Conservation (phyloP, 78 protist species). For the Blattamonas nauphoetae region DNA sequence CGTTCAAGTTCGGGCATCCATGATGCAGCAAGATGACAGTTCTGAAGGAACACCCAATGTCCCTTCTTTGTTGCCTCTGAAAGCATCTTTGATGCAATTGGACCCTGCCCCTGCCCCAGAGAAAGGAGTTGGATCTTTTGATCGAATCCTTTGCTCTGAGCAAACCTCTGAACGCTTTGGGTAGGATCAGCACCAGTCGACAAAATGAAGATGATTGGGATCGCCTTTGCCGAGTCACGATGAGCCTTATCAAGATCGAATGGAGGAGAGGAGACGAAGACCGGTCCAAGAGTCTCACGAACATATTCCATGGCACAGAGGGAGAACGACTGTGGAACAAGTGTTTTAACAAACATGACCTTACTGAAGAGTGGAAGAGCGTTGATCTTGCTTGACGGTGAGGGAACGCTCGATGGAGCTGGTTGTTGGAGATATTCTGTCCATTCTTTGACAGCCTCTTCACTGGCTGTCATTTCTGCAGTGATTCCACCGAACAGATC, state of each 20-base stretch:
- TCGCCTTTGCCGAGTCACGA: constrained; percentile 26
- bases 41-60: constrained; percentile 52
- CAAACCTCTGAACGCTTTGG: constrained; percentile 18
- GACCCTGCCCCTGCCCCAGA: constrained; percentile 60
- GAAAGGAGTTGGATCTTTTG: constrained; percentile 5
- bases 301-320: neutral
- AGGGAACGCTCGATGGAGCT: neutral
- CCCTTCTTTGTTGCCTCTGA: constrained; percentile 27
- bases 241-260: constrained; percentile 2
- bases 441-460: neutral
- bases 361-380: neutral
- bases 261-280: constrained; percentile 11
- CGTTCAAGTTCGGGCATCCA: constrained; percentile 68
- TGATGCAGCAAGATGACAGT: constrained; percentile 70
- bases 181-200: constrained; percentile 75
- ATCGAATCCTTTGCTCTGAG: neutral
- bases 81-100: constrained; percentile 29
- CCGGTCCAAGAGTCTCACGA: neutral
- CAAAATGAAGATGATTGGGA: constrained; percentile 67
- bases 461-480: neutral
- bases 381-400: neutral
- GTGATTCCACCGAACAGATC: neutral
- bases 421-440: neutral
- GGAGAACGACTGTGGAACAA: neutral
- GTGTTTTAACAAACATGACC: neutral